phyloP scores from a whole-genome alignment of 2,329 filamentous ascomycete species.

The Coniochaeta sp. region DNA sequence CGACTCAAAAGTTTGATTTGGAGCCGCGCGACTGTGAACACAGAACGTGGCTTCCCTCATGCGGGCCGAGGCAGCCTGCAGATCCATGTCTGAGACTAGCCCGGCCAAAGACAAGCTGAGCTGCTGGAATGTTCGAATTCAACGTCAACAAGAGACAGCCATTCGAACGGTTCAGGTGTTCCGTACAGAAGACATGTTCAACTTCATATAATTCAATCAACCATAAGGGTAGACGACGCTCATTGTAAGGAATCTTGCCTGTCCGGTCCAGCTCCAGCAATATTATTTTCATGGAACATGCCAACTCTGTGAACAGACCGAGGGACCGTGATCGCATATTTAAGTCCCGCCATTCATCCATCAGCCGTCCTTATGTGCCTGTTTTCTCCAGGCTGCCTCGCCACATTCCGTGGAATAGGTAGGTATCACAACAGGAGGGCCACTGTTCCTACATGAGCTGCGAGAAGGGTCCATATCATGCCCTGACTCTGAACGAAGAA shows the following conservation, averaged over 20 bases:
- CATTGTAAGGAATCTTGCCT: too few relatives aligned
- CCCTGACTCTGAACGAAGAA: background rate
- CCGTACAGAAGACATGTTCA: too few relatives aligned
- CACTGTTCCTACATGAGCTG: background rate
- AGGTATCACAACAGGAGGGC: background rate
- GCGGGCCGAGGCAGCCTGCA: background rate
- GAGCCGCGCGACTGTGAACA: slow-evolving; percentile 8
- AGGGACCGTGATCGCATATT: too few relatives aligned
- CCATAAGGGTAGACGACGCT: too few relatives aligned
- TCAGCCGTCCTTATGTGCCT: background rate
- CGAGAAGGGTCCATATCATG: background rate
- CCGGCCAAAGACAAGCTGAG: background rate
- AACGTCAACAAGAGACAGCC: background rate
- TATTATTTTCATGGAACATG: too few relatives aligned
- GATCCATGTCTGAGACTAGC: background rate
- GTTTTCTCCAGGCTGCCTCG: background rate
- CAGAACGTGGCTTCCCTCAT: background rate
- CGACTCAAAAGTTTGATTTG: slow-evolving; percentile 5
- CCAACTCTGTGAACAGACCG: too few relatives aligned
- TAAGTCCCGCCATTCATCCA: too few relatives aligned
- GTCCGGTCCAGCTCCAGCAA: too few relatives aligned
- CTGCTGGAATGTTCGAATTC: background rate
- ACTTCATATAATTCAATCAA: too few relatives aligned
- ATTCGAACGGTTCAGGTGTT: too few relatives aligned
- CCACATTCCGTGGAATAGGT: background rate